Conservation (phyloP, 257 asterid genomes). For the Rubia yunnanensis region DNA sequence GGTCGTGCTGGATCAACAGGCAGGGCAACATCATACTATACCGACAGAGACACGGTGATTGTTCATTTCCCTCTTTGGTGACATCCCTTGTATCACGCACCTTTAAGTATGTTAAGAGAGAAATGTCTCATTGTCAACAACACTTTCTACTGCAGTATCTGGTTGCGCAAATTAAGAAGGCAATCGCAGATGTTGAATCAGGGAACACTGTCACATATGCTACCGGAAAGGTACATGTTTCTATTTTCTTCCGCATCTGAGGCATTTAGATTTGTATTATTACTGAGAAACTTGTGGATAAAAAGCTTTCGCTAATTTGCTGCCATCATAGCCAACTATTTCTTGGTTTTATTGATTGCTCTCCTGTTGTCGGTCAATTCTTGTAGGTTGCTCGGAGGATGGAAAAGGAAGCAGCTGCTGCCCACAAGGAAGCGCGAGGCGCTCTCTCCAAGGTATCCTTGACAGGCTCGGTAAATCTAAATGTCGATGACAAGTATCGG, state of each 20-base stretch:
- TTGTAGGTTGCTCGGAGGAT: slow-evolving; percentile 66
- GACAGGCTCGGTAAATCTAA: slow-evolving; percentile 38
- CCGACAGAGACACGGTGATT: slow-evolving; percentile 72
- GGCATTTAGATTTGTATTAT: not conserved
- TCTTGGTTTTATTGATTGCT: not conserved
- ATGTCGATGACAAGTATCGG: slow-evolving; percentile 64
- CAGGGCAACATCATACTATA: slow-evolving; percentile 71
- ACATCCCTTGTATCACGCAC: not conserved
- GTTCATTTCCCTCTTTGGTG: slow-evolving; percentile 9
- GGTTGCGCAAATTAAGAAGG: slow-evolving; percentile 75
- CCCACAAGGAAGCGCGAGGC: slow-evolving; percentile 47
- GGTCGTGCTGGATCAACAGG: slow-evolving; percentile 96
- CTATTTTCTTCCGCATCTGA: not conserved
- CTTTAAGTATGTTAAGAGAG: not conserved
- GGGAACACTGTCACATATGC: slow-evolving; percentile 61
- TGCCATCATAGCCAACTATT: too few species aligned
- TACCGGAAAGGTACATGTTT: slow-evolving; percentile 62
- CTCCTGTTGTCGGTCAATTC: not conserved
- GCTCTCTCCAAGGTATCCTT: slow-evolving; percentile 41
- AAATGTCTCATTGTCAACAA: not conserved
- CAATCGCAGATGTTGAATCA: slow-evolving; percentile 74
- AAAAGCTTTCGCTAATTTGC: not conserved
- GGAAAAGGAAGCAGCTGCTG: slow-evolving; percentile 75
- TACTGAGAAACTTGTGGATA: not conserved
- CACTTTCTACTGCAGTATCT: slow-evolving; percentile 43